Evolutionary conservation across 148 eudicot species (phyloP).

Genomic region (Talinum fruticosum): DNA sequence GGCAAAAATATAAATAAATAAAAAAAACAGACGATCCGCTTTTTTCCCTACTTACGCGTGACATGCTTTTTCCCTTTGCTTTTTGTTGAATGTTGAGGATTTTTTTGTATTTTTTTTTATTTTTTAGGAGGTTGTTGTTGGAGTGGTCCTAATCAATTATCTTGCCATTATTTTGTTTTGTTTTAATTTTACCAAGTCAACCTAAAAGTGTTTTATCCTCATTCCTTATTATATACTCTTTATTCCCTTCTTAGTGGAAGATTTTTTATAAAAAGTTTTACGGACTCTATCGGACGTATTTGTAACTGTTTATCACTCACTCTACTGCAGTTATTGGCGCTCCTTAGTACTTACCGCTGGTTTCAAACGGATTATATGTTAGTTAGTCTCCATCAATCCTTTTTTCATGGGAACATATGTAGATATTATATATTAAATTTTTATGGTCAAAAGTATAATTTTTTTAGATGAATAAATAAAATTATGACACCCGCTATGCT

Average conservation of each 20-base stretch:
- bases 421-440: too few species aligned
- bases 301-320: too few species aligned
- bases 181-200: neutral
- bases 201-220: neutral
- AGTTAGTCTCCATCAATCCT: too few species aligned
- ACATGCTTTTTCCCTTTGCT: slow-evolving; percentile 10
- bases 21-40: neutral
- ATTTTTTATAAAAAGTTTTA: neutral
- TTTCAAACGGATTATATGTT: too few species aligned
- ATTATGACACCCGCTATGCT: too few species aligned
- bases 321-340: too few species aligned
- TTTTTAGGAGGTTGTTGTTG: neutral
- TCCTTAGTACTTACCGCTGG: too few species aligned
- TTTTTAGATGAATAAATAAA: too few species aligned
- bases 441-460: too few species aligned
- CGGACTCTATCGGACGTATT: too few species aligned
- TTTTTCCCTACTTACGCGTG: slow-evolving; percentile 13
- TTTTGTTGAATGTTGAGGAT: neutral
- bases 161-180: neutral
- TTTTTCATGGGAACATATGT: too few species aligned
- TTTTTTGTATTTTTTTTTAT: neutral
- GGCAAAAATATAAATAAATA: neutral
- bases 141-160: slow-evolving; percentile 11
- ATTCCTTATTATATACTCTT: neutral
- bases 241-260: neutral